phyloP scores from a whole-genome alignment of 192 early-diverging fungal genomes.

The Spinellus fusiger region DNA sequence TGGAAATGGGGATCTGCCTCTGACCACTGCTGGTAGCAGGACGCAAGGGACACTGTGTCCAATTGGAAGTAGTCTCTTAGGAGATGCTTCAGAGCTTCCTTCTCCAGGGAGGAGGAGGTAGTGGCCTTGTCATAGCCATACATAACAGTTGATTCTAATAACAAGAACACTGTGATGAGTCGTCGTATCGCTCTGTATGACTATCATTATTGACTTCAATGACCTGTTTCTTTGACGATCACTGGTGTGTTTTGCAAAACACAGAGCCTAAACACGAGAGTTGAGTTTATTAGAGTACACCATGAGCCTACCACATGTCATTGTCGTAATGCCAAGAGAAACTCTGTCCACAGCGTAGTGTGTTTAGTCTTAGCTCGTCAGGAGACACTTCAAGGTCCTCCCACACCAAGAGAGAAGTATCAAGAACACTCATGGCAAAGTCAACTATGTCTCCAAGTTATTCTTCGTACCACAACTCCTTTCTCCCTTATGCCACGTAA shows the following conservation, averaged over 20 bases:
- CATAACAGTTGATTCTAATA: constrained; percentile 15
- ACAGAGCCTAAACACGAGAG: constrained; percentile 26
- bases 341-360: constrained; percentile 83
- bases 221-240: constrained; percentile 58
- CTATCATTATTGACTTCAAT: background rate
- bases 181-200: background rate
- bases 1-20: constrained; percentile 62
- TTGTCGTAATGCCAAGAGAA: constrained; percentile 81
- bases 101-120: constrained; percentile 3
- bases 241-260: constrained; percentile 54
- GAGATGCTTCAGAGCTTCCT: constrained; percentile 27
- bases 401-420: constrained; percentile 31
- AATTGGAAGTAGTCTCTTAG: constrained; percentile 87
- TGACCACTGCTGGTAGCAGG: constrained; percentile 54
- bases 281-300: background rate
- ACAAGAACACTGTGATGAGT: background rate
- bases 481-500: no score
- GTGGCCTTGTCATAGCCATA: constrained; percentile 24
- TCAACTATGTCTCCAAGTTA: no score
- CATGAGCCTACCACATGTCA: constrained; percentile 49
- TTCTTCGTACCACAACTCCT: no score
- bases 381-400: constrained; percentile 44
- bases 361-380: constrained; percentile 69
- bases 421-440: background rate
- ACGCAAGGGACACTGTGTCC: constrained; percentile 46